Evolutionary conservation across 164 flowering plant genomes (phyloP).

Genomic region (Platanus orientalis): DNA sequence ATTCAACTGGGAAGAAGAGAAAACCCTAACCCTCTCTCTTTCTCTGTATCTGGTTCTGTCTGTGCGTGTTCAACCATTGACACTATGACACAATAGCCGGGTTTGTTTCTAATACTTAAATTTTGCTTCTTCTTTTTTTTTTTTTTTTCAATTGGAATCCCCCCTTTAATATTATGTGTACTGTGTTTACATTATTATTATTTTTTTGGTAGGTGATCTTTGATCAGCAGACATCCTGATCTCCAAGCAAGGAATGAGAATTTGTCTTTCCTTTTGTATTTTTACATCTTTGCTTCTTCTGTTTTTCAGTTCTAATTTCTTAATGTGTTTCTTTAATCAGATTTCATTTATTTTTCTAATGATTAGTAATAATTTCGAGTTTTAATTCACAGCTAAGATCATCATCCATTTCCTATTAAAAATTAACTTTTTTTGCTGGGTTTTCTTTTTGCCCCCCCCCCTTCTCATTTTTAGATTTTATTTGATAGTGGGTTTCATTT

Average conservation of each 20-base stretch:
- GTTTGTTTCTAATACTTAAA: neutral
- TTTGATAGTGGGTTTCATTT: neutral
- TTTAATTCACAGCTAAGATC: constrained; percentile 7
- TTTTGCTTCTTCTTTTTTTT: neutral
- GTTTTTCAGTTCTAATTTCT: neutral
- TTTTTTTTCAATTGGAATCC: neutral
- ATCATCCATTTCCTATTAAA: constrained; percentile 10
- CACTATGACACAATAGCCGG: neutral
- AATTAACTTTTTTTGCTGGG: neutral
- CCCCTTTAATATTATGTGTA: neutral
- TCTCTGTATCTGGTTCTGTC: too few species aligned
- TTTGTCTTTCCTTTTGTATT: neutral
- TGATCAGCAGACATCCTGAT: neutral
- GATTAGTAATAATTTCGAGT: neutral
- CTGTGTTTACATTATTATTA: neutral
- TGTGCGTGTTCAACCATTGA: neutral
- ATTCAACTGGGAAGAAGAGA: too few species aligned
- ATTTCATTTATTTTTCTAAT: neutral
- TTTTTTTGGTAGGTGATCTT: neutral
- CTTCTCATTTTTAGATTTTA: neutral
- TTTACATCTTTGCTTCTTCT: neutral
- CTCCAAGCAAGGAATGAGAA: neutral
- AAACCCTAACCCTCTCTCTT: too few species aligned
- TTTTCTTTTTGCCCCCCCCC: neutral
- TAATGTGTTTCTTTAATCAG: neutral